Conservation (phyloP, 345 rosid genomes). For the Moringa oleifera region DNA sequence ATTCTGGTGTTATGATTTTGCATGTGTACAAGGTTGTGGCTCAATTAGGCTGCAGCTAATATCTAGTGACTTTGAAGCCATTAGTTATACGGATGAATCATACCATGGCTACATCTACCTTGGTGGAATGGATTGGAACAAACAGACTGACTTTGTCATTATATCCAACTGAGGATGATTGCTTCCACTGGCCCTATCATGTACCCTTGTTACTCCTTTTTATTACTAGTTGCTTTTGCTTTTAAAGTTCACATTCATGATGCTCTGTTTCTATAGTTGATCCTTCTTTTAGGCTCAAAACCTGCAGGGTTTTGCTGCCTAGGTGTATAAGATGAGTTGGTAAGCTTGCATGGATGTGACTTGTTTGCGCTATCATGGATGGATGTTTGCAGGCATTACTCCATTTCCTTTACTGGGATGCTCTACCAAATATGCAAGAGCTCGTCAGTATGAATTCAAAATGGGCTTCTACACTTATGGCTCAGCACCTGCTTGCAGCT, state of each 20-base stretch:
- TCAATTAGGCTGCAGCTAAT: constrained; percentile 7
- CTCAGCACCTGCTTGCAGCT: constrained; percentile 81
- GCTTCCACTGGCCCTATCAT: background rate
- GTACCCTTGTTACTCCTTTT: background rate
- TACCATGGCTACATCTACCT: constrained; percentile 5
- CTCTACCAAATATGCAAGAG: constrained; percentile 63
- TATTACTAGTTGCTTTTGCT: background rate
- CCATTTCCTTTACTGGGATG: constrained; percentile 79
- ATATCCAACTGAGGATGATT: constrained; percentile 3
- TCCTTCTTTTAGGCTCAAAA: background rate
- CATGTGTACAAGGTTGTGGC: constrained; percentile 1
- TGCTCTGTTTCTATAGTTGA: background rate
- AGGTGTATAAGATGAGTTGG: background rate
- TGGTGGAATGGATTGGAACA: constrained; percentile 12
- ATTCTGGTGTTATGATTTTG: constrained; percentile 9
- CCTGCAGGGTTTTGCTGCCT: background rate
- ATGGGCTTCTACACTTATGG: constrained; percentile 63
- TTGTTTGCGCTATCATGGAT: constrained; percentile 12
- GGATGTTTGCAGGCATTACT: constrained; percentile 53
- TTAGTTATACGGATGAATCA: too few relatives aligned
- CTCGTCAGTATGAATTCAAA: constrained; percentile 51
- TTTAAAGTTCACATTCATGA: constrained; percentile 1
- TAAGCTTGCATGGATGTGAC: background rate
- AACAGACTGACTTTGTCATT: constrained; percentile 2
- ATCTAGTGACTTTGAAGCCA: constrained; percentile 5